Percentiles rank a stretch among this genome's conserved stretches.
These are phyloP conservation scores for Phytophthora cajani DNA, from an alignment of 352 stramenopile species.

Conservation along the genomic window DNA sequence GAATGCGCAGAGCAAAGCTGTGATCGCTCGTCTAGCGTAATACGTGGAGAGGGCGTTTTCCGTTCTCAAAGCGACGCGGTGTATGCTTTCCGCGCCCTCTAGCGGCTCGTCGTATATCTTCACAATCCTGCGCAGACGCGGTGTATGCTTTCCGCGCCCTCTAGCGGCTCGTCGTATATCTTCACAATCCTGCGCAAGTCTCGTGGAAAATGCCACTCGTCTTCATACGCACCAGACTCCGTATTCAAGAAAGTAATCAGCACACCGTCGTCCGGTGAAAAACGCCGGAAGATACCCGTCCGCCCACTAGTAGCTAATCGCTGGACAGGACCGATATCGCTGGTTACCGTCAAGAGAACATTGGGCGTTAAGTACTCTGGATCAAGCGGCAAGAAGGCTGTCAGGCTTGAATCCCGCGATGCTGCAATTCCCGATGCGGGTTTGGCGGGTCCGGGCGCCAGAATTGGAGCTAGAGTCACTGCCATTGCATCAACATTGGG, in stretches of 20 bases:
- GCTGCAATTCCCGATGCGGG: constrained; percentile 7
- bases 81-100: constrained; percentile 72
- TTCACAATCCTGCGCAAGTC: constrained; percentile 79
- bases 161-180: constrained; percentile 82
- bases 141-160: constrained; percentile 77
- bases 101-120: constrained; percentile 84
- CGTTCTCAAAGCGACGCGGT: constrained; percentile 74
- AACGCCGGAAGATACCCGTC: constrained; percentile 74
- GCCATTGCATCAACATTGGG: constrained; percentile 80
- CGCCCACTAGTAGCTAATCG: constrained; percentile 67
- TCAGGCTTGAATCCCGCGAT: constrained; percentile 30
- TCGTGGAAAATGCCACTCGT: constrained; percentile 79
- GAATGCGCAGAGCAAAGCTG: constrained; percentile 39
- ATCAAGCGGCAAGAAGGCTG: constrained; percentile 72
- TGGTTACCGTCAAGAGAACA: constrained; percentile 83
- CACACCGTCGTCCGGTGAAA: constrained; percentile 64
- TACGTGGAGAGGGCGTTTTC: constrained; percentile 85
- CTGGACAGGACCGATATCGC: constrained; percentile 70
- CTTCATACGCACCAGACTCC: constrained; percentile 86
- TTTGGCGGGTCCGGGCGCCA: constrained; percentile 55
- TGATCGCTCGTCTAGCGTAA: constrained; percentile 74
- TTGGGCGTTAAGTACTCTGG: constrained; percentile 75
- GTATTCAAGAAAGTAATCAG: constrained; percentile 87
- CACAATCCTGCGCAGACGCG: constrained; percentile 76
- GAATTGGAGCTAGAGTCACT: constrained; percentile 78